Evolutionary conservation across 2,329 filamentous ascomycete genomes (phyloP), one percentile per base, ranked within the genome.

Genomic region (Teratosphaeria zuluensis): DNA sequence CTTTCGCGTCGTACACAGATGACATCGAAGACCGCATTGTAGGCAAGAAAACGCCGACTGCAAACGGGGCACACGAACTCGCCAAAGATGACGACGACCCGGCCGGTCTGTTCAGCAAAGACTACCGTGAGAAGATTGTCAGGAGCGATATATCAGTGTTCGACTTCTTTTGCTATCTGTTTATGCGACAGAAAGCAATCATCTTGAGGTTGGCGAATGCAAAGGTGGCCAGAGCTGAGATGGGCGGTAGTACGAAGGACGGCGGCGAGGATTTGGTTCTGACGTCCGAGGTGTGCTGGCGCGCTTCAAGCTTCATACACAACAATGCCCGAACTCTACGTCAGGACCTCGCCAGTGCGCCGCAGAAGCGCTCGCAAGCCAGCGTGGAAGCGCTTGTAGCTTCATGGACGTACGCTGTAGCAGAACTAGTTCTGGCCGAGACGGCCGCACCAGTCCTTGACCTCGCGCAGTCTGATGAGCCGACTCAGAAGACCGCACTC

Each of bases 61-160:
- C 57, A 59, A 68, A 62, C 53, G 54, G 63, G 19, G 59, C 60
- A 19, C 53, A 58, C 32, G 66, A 65, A 24, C 56, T 57, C 6
- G 61, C 65, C 28, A 52, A 51, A 42, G 55, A 55, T 32, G 62
- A 33, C n/a, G 21, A 7, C n/a, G 33, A 58, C n/a, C 38, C 51
- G 9, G 51, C 51, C 2, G 61, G 51, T 9, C 58, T 71, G 5
- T 64, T 69, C 62, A 80, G 77, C 66, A 96, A 96, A 72, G 82
- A 89, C 1, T 99, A 97, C 70, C 84, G 92, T 56, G 90, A 95
- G 59, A 84, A 95, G 67, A 99, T 99, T 54, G 78, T 99, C 46
- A 87, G 89, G 14, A 99, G 95, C 75, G 89, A 96, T 64, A 95
- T 99, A 38, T 99, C 94, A 0, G 80, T 96, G 2, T 96, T 97